Evolutionary conservation across 306 rosid genomes (phyloP), one percentile per base, ranked within the genome.

Genomic region (Cercis canadensis): DNA sequence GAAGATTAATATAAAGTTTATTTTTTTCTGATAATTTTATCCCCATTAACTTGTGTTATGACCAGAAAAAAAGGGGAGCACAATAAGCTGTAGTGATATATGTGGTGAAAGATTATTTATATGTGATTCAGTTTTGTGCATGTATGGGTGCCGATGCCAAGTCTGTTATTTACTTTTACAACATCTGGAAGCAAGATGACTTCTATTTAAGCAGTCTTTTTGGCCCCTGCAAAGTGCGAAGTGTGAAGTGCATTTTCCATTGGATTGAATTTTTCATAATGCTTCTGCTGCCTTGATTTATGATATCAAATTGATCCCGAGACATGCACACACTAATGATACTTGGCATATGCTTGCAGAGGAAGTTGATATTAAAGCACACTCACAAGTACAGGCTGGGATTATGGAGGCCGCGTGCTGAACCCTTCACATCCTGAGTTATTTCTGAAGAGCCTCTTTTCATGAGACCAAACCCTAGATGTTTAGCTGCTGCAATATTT

Each of bases 291-390:
- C 21, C 29, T 6, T 8, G 21, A 16, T 72, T 34, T 40, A 14
- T 18, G 57, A 24, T 21, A 40, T 21, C 5, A n/a, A 29, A 14
- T 6, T 59, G 50, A 45, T 79, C 29, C 1, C 29, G 2, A 24
- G 29, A 24, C 29, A 24, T 24, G 29, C 29, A 3, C 29, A 24
- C 29, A 3, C 3, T 24, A 24, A 24, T 3, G 3, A 24, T 24
- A 24, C 29, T 24, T 46, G n/a, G 50, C 49, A 31, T 73, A n/a
- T n/a, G n/a, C 24, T 66, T 70, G 65, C 83, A 82, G 85, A 86
- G 90, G 82, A 86, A 86, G 83, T 75, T 86, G 70, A 86, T 86
- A 62, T 60, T 86, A 75, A 78, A 72, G 62, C 65, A 83, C 60
- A 50, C 77, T 31, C 87, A 78, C 72, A 77, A 81, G 78, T 86